Percentiles rank a stretch among this genome's conserved stretches.
phyloP scores from a whole-genome alignment of 2,329 filamentous ascomycete genomes.

The Pestalotiopsis sp. region DNA sequence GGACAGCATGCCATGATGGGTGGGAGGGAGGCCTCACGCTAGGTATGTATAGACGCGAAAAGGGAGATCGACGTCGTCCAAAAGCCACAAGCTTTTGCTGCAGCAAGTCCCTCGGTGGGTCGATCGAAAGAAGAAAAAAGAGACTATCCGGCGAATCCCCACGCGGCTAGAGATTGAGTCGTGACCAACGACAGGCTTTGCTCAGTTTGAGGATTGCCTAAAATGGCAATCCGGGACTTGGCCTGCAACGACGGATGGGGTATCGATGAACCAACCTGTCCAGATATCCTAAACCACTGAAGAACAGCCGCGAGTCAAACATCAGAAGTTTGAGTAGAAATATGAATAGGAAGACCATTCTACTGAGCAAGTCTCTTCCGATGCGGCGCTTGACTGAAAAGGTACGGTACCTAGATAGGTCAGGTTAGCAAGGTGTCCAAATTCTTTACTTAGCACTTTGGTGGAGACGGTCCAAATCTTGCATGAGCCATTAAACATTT shows the following conservation, averaged over 20 bases:
- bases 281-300: neutral
- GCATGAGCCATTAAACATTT: neutral
- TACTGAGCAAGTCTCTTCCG: neutral
- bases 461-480: neutral
- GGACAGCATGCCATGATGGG: neutral
- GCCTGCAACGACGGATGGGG: neutral
- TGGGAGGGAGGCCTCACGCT: slow-evolving; percentile 12
- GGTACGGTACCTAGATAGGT: neutral
- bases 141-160: neutral
- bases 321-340: neutral
- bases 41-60: slow-evolving; percentile 6
- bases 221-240: slow-evolving; percentile 5
- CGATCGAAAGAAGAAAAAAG: neutral
- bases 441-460: neutral
- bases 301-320: neutral
- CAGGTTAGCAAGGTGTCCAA: neutral
- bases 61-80: neutral
- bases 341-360: neutral
- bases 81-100: neutral
- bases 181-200: slow-evolving; percentile 5
- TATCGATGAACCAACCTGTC: neutral
- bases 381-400: neutral
- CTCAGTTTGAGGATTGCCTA: neutral
- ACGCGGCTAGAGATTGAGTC: neutral
- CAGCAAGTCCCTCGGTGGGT: neutral